Base-by-base conservation (phyloP, 305 asterid species). In the Fraxinus latifolia region DNA sequence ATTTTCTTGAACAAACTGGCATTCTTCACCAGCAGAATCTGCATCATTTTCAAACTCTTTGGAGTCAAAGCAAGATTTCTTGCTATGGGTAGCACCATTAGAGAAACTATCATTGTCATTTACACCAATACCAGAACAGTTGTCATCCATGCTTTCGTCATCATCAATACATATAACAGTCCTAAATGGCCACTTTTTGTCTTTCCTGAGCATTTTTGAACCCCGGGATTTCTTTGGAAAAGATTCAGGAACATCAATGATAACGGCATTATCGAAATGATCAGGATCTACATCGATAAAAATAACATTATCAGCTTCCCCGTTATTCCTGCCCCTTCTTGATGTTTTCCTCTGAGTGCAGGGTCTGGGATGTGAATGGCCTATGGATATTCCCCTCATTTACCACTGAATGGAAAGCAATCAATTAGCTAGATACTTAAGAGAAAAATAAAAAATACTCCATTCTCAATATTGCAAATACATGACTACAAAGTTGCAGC, bases 121-220 rank as follows among this genome's bases (percentile, higher is more conserved):
- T 33, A 39, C 81, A 62, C 84, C 92, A 78, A 6, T 42, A 25
- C 42, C 68, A 78, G 86, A 79, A 77, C 79, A 78, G 62, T 72
- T 74, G 65, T 42, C 42, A 15, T 85, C 89, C 67, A 55, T 75
- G 79, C 55, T 80, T 74, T 90, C 98, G 50, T 95, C 98, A 88
- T 93, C 97, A 50, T 94, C 98, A 79, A 95, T 85, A 87, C 79
- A 87, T 84, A 95, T 94, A 36, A 94, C 91, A 55, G 88, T 89
- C 77, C 58, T 79, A 77, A 77, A 74, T 39, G 86, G 71, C 80
- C 53, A 47, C 17, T 80, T 85, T 74, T 81, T 83, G 79, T 87
- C 90, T 80, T 85, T 83, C 68, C 86, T 83, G 71, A 67, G 79
- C 55, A 71, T 70, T 33, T 72, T 83, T 21, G 94, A 77, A 68